Conservation (phyloP, 306 rosid genomes). For the Canavalia gladiata region DNA sequence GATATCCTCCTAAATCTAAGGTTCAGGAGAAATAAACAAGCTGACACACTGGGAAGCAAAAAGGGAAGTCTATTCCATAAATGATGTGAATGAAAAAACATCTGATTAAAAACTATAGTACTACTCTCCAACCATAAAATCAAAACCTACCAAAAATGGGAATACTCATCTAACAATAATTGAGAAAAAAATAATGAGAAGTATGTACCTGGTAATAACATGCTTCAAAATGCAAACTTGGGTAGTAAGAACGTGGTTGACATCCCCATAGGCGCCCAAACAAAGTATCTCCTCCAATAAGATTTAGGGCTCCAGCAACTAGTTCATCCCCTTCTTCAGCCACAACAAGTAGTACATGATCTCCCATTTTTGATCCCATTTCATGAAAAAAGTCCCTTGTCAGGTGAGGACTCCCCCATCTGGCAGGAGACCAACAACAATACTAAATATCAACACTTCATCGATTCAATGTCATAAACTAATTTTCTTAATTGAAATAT, state of each 20-base stretch:
- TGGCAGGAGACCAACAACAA: conserved; percentile 49
- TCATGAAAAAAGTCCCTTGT: conserved; percentile 89
- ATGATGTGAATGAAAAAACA: conserved; percentile 21
- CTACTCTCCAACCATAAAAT: conserved; percentile 38
- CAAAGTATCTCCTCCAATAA: conserved; percentile 93
- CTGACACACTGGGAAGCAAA: conserved; percentile 24
- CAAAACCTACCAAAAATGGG: conserved; percentile 21
- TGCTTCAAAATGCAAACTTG: conserved; percentile 95
- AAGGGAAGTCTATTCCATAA: conserved; percentile 23
- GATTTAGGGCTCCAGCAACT: conserved; percentile 96
- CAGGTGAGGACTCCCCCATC: conserved; percentile 97
- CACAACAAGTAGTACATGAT: conserved; percentile 77
- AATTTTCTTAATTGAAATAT: conserved; percentile 5
- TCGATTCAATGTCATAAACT: conserved; percentile 23
- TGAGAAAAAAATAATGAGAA: conserved; percentile 12
- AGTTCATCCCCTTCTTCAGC: conserved; percentile 90
- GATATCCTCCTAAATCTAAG: conserved; percentile 7
- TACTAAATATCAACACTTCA: conserved; percentile 40
- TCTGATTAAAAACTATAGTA: conserved; percentile 23
- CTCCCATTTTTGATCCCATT: conserved; percentile 92
- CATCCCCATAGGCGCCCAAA: conserved; percentile 98
- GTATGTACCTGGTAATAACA: conserved; percentile 90
- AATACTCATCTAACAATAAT: conserved; percentile 24
- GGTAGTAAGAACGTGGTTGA: conserved; percentile 73
- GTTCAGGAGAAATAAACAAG: background rate